Conservation (phyloP, 2,329 filamentous ascomycete genomes). For the Zymoseptoria tritici region DNA sequence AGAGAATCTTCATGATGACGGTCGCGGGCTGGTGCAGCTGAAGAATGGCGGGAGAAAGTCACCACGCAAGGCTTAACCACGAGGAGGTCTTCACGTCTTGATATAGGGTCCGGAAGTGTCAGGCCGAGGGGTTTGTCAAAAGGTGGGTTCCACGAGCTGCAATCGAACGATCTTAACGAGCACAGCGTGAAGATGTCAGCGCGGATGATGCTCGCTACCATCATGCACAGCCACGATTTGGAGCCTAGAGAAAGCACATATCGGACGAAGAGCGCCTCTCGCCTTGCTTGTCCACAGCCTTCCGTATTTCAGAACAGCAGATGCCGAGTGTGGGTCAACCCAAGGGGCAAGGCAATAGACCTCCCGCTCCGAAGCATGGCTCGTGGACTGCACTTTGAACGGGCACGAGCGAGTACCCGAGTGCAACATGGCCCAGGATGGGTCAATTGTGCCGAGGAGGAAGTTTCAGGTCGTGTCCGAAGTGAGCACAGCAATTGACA, state of each 20-base stretch:
- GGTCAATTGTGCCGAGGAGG: background rate
- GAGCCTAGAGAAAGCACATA: background rate
- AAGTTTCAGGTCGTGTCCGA: background rate
- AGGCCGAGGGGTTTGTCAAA: too few species aligned
- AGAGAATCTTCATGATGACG: constrained; percentile 34
- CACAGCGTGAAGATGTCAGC: background rate
- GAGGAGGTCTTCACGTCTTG: background rate
- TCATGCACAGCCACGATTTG: background rate
- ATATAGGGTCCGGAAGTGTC: background rate
- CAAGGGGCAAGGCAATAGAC: too few species aligned
- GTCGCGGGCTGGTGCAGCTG: background rate
- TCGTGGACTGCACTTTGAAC: background rate
- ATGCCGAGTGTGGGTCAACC: background rate
- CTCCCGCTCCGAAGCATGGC: background rate
- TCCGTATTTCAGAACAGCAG: background rate
- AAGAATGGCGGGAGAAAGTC: background rate
- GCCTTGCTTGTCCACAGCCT: background rate
- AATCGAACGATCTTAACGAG: background rate
- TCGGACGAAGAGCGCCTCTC: background rate
- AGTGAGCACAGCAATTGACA: background rate
- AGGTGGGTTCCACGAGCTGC: background rate
- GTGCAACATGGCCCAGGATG: background rate
- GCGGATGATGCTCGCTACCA: background rate
- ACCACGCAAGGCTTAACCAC: background rate
- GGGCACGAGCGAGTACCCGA: background rate